Percentiles rank a stretch among this genome's conserved stretches.
These are phyloP conservation scores for Nakazawaea ernobii DNA, from an alignment of 805 yeast genomes.

Conservation along the genomic window DNA sequence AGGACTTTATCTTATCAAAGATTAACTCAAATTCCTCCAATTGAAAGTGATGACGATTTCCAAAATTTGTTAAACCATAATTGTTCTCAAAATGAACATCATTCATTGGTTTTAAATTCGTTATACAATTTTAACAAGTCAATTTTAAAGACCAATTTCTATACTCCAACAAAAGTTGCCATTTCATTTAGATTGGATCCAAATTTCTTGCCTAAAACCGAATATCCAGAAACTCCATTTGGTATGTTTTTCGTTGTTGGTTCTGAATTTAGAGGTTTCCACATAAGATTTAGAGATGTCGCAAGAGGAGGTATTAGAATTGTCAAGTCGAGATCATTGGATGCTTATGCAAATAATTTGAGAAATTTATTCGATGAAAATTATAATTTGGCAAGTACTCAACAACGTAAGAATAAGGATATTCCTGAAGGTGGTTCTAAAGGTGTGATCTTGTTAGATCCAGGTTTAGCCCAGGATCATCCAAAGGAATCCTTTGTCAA, in stretches of 20 bases:
- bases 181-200: slow-evolving; percentile 90
- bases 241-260: slow-evolving; percentile 97
- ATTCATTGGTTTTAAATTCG: slow-evolving; percentile 73
- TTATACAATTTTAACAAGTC: slow-evolving; percentile 80
- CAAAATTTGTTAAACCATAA: slow-evolving; percentile 58
- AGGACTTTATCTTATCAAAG: slow-evolving; percentile 85
- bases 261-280: slow-evolving; percentile 95
- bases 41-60: slow-evolving; percentile 70
- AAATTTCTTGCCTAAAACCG: slow-evolving; percentile 71
- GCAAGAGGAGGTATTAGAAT: slow-evolving; percentile 98
- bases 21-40: slow-evolving; percentile 69
- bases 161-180: slow-evolving; percentile 91
- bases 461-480: slow-evolving; percentile 68
- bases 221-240: slow-evolving; percentile 88
- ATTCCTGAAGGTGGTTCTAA: slow-evolving; percentile 99
- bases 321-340: slow-evolving; percentile 79
- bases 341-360: slow-evolving; percentile 79
- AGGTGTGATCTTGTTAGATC: slow-evolving; percentile 83
- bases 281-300: slow-evolving; percentile 91
- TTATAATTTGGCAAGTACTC: slow-evolving; percentile 92
- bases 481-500: slow-evolving; percentile 85
- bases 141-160: slow-evolving; percentile 89
- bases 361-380: slow-evolving; percentile 93
- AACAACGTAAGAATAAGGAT: slow-evolving; percentile 95
- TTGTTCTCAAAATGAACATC: slow-evolving; percentile 77